phyloP scores from a whole-genome alignment of 202 grass and related monocot genomes.

The Setaria italica region DNA sequence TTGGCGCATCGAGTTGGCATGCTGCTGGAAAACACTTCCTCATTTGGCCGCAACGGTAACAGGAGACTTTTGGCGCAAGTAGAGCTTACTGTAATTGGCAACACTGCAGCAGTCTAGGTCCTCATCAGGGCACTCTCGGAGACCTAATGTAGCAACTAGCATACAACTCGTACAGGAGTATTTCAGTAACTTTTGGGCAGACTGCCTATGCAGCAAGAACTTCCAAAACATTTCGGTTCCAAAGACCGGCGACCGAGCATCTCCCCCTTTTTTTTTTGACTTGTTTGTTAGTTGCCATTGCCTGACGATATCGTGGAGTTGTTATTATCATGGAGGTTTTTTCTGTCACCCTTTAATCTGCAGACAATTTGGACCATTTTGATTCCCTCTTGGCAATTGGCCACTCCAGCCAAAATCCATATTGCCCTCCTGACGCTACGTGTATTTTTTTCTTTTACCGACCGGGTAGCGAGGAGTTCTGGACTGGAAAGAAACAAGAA shows the following conservation, averaged over 20 bases:
- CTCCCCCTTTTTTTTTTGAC: background rate
- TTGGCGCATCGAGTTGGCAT: no score
- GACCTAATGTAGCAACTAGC: no score
- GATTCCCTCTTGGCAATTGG: background rate
- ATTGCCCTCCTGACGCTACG: background rate
- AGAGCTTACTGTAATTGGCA: no score
- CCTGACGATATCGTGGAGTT: background rate
- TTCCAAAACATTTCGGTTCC: background rate
- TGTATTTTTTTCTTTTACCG: no score
- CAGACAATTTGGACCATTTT: background rate
- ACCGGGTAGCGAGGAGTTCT: no score
- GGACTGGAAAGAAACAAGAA: no score
- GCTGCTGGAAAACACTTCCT: no score
- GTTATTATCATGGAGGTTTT: slow-evolving; percentile 21
- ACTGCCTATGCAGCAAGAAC: no score
- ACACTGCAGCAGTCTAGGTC: no score
- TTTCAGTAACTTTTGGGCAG: background rate
- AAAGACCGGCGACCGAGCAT: background rate
- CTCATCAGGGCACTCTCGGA: no score
- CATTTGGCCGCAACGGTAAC: background rate
- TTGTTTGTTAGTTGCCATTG: background rate
- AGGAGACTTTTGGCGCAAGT: no score
- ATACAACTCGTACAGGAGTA: no score
- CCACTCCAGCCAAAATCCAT: background rate
- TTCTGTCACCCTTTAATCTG: background rate